Evolutionary conservation across 2,329 filamentous ascomycete genomes (phyloP).

Genomic region (Dryadomyces quercus-mongolicae): DNA sequence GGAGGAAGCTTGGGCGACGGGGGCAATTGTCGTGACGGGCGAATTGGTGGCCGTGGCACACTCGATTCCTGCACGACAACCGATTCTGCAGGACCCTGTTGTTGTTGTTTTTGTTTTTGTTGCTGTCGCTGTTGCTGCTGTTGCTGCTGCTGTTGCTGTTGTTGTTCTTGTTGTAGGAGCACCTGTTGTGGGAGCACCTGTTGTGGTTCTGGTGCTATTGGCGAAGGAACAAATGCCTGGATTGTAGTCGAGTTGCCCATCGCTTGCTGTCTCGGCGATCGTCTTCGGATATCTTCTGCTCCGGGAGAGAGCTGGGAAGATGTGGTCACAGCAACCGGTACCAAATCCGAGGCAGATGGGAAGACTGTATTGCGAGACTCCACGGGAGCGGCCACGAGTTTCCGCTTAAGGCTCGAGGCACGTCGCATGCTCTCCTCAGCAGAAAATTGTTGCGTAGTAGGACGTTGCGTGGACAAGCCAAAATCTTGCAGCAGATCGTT

Average conservation of each 20-base stretch:
- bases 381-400: conserved; percentile 20
- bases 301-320: conserved; percentile 39
- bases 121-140: background rate
- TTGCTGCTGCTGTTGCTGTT: background rate
- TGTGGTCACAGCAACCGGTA: conserved; percentile 26
- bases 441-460: conserved; percentile 21
- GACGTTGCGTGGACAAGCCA: conserved; percentile 21
- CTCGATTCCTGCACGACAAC: background rate
- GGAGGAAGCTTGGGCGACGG: conserved; percentile 17
- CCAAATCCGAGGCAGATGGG: conserved; percentile 14
- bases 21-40: conserved; percentile 19
- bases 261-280: conserved; percentile 33
- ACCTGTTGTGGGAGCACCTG: too few species aligned
- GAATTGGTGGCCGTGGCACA: conserved; percentile 13
- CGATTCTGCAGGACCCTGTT: background rate
- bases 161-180: too few species aligned
- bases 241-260: background rate
- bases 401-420: conserved; percentile 24
- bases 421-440: conserved; percentile 22
- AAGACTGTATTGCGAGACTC: conserved; percentile 3
- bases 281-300: conserved; percentile 34
- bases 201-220: background rate
- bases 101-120: background rate
- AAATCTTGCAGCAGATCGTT: conserved; percentile 19
- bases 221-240: background rate